A percentile compares a stretch with the other conserved stretches of the same genome.
Conservation (phyloP, 2,329 filamentous ascomycete species). For the Fusarium veterinarium region DNA sequence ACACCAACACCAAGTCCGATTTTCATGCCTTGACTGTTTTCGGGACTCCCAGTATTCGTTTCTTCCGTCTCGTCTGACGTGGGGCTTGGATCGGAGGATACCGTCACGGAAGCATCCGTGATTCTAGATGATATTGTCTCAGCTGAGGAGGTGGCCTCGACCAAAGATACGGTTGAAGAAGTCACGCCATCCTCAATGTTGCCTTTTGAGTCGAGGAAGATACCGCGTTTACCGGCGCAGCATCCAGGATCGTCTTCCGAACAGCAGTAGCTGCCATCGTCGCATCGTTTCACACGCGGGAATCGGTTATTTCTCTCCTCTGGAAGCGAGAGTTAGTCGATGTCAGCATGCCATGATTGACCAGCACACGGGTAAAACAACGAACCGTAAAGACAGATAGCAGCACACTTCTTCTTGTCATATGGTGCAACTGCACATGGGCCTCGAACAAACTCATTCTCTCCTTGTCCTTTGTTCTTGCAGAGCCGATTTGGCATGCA, state of each 20-base stretch:
- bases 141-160: neutral
- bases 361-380: neutral
- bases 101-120: neutral
- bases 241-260: slow-evolving; percentile 26
- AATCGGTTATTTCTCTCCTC: slow-evolving; percentile 23
- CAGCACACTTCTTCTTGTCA: slow-evolving; percentile 19
- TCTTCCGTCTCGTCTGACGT: neutral
- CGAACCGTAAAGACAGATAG: slow-evolving; percentile 29
- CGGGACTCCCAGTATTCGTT: neutral
- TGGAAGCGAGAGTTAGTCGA: neutral
- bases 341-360: no score
- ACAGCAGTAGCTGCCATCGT: slow-evolving; percentile 37
- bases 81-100: neutral
- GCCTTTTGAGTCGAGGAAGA: slow-evolving; percentile 19
- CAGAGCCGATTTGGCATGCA: slow-evolving; percentile 33
- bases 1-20: slow-evolving; percentile 27
- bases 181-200: neutral
- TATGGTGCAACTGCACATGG: slow-evolving; percentile 32
- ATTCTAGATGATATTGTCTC: neutral
- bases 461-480: slow-evolving; percentile 17
- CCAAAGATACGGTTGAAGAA: neutral
- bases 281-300: slow-evolving; percentile 26
- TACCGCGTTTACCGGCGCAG: slow-evolving; percentile 18
- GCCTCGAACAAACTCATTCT: slow-evolving; percentile 26
- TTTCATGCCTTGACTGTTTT: neutral